A percentile compares a stretch with the other conserved stretches of the same genome.
Conservation (phyloP, 768 basidiomycete genomes). For the Serendipita indica region DNA sequence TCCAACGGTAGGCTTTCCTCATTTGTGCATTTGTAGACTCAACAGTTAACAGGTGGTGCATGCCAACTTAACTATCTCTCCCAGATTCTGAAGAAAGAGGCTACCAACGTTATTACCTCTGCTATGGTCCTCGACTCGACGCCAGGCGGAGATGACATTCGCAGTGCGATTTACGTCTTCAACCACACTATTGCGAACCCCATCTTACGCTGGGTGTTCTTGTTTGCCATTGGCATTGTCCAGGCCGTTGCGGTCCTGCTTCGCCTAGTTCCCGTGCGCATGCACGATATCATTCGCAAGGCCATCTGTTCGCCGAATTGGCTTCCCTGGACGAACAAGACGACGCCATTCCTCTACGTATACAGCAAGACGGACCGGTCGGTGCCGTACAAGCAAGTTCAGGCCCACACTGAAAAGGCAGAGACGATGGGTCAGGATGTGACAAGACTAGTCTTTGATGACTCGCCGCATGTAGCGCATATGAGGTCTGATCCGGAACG, state of each 20-base stretch:
- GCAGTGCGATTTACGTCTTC: not conserved
- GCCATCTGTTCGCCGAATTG: conserved; percentile 16
- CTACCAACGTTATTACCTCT: not conserved
- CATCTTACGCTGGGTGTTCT: not conserved
- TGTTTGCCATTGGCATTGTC: not conserved
- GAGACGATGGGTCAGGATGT: conserved; percentile 19
- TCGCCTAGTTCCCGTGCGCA: not conserved
- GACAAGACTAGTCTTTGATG: conserved; percentile 21
- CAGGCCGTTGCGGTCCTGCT: not conserved
- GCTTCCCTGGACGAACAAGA: conserved; percentile 22
- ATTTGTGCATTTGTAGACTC: not conserved
- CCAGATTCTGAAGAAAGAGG: not conserved
- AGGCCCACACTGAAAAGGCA: conserved; percentile 19
- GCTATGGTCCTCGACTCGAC: not conserved
- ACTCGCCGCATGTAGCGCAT: conserved; percentile 26
- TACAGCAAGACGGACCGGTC: conserved; percentile 23
- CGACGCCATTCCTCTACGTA: conserved; percentile 25
- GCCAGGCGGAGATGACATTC: not conserved
- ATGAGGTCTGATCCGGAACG: conserved; percentile 17
- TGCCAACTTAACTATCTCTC: conserved; percentile 6
- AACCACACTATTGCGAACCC: not conserved
- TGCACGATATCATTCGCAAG: conserved; percentile 22
- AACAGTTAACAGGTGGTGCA: not conserved
- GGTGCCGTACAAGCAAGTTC: conserved; percentile 21
- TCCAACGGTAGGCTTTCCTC: not conserved